phyloP scores from a whole-genome alignment of 371 early-diverging fungal genomes.

The Mortierella sp. region DNA sequence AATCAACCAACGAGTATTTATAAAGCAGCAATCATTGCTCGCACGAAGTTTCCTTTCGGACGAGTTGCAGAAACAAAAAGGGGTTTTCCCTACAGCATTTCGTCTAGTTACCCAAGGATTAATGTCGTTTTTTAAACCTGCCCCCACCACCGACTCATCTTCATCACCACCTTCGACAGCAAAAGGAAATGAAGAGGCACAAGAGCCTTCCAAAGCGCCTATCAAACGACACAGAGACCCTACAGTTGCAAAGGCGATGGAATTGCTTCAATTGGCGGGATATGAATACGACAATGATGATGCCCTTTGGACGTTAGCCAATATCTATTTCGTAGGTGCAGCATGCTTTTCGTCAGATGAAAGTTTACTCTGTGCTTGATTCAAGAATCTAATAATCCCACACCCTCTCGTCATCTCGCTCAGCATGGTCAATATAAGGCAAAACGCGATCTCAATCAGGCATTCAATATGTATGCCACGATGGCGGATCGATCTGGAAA shows the following conservation, averaged over 20 bases:
- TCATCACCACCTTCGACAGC: conserved; percentile 15
- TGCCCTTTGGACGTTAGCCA: conserved; percentile 61
- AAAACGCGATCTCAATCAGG: conserved; percentile 66
- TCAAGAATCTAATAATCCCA: background rate
- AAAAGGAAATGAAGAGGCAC: conserved; percentile 1
- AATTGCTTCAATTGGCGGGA: conserved; percentile 57
- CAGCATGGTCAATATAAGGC: conserved; percentile 70
- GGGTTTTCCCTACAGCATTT: conserved; percentile 44
- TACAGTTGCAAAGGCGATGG: conserved; percentile 49
- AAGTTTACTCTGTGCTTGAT: background rate
- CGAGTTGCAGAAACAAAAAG: conserved; percentile 48
- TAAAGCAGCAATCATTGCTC: conserved; percentile 31
- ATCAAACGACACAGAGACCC: conserved; percentile 35
- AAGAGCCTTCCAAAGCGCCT: background rate
- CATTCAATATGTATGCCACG: conserved; percentile 70
- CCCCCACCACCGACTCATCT: conserved; percentile 1
- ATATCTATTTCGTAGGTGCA: conserved; percentile 62
- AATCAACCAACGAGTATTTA: conserved; percentile 34
- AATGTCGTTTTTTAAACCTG: conserved; percentile 33
- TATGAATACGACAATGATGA: conserved; percentile 56
- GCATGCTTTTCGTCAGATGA: background rate
- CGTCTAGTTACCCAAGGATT: conserved; percentile 53
- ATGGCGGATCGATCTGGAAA: conserved; percentile 79
- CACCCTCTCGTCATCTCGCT: background rate
- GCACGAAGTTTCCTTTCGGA: conserved; percentile 35